Conservation (phyloP, 495 filamentous ascomycete genomes). For the Xylaria bambusicola region DNA sequence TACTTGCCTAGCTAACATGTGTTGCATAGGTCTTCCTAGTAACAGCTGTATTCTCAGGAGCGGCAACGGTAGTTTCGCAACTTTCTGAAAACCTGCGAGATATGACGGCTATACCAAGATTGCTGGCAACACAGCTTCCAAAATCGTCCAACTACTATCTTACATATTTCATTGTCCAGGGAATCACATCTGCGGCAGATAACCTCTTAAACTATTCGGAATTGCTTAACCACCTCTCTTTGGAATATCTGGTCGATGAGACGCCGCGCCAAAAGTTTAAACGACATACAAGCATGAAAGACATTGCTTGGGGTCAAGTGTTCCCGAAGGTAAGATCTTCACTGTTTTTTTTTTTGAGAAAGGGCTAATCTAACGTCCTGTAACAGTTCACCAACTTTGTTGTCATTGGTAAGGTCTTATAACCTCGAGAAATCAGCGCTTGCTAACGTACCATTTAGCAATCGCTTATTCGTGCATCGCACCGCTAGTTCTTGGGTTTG, state of each 20-base stretch:
- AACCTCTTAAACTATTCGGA: slow-evolving; percentile 50
- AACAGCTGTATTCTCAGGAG: slow-evolving; percentile 67
- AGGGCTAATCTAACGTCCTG: slow-evolving; percentile 12
- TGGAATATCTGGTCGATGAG: slow-evolving; percentile 67
- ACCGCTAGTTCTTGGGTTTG: slow-evolving; percentile 84
- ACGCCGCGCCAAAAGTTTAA: slow-evolving; percentile 73
- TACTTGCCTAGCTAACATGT: neutral
- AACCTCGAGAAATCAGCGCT: neutral
- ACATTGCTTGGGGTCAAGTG: slow-evolving; percentile 58
- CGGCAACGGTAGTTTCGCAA: slow-evolving; percentile 63
- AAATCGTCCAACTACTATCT: slow-evolving; percentile 88
- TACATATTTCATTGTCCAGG: slow-evolving; percentile 84
- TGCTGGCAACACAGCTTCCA: slow-evolving; percentile 75
- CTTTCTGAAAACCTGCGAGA: slow-evolving; percentile 60
- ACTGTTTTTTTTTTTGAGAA: neutral
- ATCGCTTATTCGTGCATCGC: slow-evolving; percentile 89
- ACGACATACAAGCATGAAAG: slow-evolving; percentile 59
- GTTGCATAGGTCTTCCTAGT: slow-evolving; percentile 69
- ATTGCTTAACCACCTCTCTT: slow-evolving; percentile 59
- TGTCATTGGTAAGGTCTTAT: slow-evolving; percentile 64
- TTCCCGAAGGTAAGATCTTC: slow-evolving; percentile 51
- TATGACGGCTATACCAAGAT: slow-evolving; percentile 56
- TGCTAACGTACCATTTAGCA: slow-evolving; percentile 40
- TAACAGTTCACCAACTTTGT: slow-evolving; percentile 69
- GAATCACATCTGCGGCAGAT: slow-evolving; percentile 70